Evolutionary conservation across 2,329 filamentous ascomycete genomes (phyloP).

Genomic region (Davidsoniella virescens): DNA sequence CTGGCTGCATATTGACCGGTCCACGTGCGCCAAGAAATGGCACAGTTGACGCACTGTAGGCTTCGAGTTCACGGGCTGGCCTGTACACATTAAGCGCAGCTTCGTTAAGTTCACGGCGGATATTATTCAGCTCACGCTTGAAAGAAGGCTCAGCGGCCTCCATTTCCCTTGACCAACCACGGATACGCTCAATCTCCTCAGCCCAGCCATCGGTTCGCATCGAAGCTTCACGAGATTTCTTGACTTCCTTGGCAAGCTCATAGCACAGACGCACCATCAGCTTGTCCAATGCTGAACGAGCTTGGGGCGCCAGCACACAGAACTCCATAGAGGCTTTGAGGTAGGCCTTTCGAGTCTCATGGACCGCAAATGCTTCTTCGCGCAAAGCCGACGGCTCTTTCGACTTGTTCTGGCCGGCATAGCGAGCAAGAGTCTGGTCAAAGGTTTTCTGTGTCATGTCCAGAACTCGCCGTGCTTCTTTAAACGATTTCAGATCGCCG

Average conservation of each 20-base stretch:
- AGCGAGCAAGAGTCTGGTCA: slow-evolving; percentile 66
- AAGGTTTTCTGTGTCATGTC: slow-evolving; percentile 72
- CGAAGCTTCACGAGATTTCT: slow-evolving; percentile 48
- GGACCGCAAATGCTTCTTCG: slow-evolving; percentile 90
- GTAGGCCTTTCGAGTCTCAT: slow-evolving; percentile 82
- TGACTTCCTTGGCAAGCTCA: slow-evolving; percentile 82
- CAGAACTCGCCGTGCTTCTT: slow-evolving; percentile 60
- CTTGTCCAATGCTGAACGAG: slow-evolving; percentile 71
- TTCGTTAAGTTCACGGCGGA: slow-evolving; percentile 70
- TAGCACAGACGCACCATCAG: slow-evolving; percentile 69
- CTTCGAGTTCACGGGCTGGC: slow-evolving; percentile 82
- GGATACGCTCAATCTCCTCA: slow-evolving; percentile 75
- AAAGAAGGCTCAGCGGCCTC: slow-evolving; percentile 75
- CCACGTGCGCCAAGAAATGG: slow-evolving; percentile 63
- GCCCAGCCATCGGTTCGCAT: slow-evolving; percentile 50
- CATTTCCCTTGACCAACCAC: slow-evolving; percentile 89
- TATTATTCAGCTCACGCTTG: slow-evolving; percentile 61
- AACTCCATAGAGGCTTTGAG: slow-evolving; percentile 88
- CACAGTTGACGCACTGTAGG: slow-evolving; percentile 80
- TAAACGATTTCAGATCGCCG: slow-evolving; percentile 70
- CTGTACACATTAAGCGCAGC: slow-evolving; percentile 51
- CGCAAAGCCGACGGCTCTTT: slow-evolving; percentile 84
- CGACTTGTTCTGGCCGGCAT: slow-evolving; percentile 71
- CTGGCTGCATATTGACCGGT: slow-evolving; percentile 39
- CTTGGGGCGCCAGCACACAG: slow-evolving; percentile 70